Conservation (phyloP, 805 yeast genomes). For the Barnettozyma siamensis region DNA sequence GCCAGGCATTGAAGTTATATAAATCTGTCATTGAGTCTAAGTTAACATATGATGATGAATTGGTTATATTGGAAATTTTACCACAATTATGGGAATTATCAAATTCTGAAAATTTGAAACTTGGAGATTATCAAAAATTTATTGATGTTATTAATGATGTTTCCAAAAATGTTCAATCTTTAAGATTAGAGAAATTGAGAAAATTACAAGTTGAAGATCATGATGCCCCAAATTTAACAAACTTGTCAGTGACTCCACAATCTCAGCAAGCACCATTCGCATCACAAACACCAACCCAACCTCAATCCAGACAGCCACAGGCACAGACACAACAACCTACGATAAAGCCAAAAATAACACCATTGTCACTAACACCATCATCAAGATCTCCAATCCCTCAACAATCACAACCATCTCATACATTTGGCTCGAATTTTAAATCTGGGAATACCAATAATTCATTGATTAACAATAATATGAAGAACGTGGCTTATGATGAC, state of each 20-base stretch:
- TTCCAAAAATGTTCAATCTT: slow-evolving; percentile 38
- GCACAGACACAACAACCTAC: neutral
- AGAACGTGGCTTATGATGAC: slow-evolving; percentile 13
- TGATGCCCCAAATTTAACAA: neutral
- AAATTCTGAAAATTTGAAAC: slow-evolving; percentile 38
- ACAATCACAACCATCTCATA: neutral
- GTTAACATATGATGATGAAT: slow-evolving; percentile 31
- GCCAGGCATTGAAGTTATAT: slow-evolving; percentile 42
- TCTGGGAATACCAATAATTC: slow-evolving; percentile 4
- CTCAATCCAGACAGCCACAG: slow-evolving; percentile 7
- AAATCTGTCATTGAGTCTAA: slow-evolving; percentile 27
- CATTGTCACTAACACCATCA: slow-evolving; percentile 17
- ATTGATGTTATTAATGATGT: slow-evolving; percentile 35
- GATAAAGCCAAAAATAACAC: slow-evolving; percentile 16
- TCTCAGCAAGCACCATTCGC: neutral
- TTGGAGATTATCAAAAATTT: slow-evolving; percentile 36
- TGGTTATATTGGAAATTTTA: slow-evolving; percentile 45
- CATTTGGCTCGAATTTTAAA: slow-evolving; percentile 16
- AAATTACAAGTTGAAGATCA: slow-evolving; percentile 6
- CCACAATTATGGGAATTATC: slow-evolving; percentile 50
- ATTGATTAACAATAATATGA: slow-evolving; percentile 2
- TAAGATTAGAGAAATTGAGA: slow-evolving; percentile 22
- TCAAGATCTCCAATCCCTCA: slow-evolving; percentile 1
- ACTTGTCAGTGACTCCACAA: neutral
- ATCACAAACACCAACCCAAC: slow-evolving; percentile 1